A percentile compares a stretch with the other conserved stretches of the same genome.
Conservation (phyloP, 495 filamentous ascomycete species). For the Annulohypoxylon moriforme region DNA sequence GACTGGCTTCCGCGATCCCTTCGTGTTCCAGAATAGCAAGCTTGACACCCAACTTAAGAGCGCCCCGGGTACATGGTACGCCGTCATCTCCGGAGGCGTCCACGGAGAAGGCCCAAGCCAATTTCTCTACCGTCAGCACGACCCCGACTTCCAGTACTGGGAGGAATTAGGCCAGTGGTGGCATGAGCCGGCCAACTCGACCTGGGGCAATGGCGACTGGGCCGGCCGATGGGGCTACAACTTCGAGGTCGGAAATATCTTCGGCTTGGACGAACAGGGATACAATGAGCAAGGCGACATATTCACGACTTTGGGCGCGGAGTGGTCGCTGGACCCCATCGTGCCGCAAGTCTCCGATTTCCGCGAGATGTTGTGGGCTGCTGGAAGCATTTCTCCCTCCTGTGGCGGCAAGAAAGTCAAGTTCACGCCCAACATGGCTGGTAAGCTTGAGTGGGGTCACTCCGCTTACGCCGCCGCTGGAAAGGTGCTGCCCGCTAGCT, state of each 20-base stretch:
- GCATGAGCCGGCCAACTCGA: conserved; percentile 42
- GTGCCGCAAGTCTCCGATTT: conserved; percentile 42
- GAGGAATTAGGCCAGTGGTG: conserved; percentile 45
- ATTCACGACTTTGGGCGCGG: conserved; percentile 39
- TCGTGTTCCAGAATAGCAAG: conserved; percentile 43
- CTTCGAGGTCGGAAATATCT: conserved; percentile 39
- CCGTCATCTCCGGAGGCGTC: conserved; percentile 48
- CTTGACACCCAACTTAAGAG: conserved; percentile 44
- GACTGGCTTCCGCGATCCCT: conserved; percentile 51
- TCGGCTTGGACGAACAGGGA: conserved; percentile 31
- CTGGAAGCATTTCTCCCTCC: conserved; percentile 19
- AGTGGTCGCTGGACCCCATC: conserved; percentile 40
- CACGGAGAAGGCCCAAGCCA: conserved; percentile 44
- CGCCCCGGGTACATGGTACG: conserved; percentile 42
- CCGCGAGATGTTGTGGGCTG: conserved; percentile 43
- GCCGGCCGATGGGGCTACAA: conserved; percentile 42
- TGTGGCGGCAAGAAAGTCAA: conserved; percentile 26
- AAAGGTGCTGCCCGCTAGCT: conserved; percentile 39
- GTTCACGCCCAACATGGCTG: conserved; percentile 38
- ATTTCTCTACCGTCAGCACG: conserved; percentile 49
- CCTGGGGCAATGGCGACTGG: conserved; percentile 43
- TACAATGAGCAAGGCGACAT: conserved; percentile 41
- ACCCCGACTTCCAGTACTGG: conserved; percentile 49
- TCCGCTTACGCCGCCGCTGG: conserved; percentile 43
- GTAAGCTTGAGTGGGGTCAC: conserved; percentile 40